Conservation (phyloP, 2,329 filamentous ascomycete genomes). For the Sporothrix curviconia region DNA sequence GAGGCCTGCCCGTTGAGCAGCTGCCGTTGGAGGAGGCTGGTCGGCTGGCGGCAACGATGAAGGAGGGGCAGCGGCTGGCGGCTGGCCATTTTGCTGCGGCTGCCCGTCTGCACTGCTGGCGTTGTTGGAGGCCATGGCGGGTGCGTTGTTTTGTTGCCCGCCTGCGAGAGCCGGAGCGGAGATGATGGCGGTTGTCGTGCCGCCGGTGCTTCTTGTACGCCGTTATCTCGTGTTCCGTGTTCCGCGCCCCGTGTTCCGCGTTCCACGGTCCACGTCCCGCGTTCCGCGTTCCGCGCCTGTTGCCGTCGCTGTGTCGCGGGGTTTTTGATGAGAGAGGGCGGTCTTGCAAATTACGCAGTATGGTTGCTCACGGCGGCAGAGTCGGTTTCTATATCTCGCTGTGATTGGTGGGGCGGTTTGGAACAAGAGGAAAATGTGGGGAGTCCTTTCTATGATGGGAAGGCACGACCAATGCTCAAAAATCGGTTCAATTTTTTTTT, state of each 20-base stretch:
- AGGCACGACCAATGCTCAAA: no score
- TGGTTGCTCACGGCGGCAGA: no score
- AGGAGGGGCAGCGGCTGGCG: background rate
- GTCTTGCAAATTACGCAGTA: no score
- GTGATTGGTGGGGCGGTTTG: background rate
- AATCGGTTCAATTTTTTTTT: no score
- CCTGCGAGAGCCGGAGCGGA: background rate
- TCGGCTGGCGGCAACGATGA: background rate
- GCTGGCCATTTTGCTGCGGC: background rate
- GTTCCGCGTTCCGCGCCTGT: no score
- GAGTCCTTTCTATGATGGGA: no score
- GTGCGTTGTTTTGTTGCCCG: background rate
- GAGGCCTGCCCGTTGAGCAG: constrained; percentile 11
- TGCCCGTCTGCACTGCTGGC: background rate
- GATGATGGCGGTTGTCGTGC: background rate
- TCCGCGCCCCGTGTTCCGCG: background rate
- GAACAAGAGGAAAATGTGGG: no score
- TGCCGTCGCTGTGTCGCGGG: no score
- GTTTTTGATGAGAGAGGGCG: background rate
- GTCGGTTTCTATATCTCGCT: no score
- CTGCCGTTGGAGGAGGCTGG: background rate
- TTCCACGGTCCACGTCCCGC: background rate
- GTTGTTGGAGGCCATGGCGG: constrained; percentile 6
- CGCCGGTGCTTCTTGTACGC: background rate
- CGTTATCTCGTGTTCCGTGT: background rate